These are phyloP conservation scores for Aureobasidium zeae DNA, from an alignment of 2,329 filamentous ascomycete species.

Conservation along the genomic window DNA sequence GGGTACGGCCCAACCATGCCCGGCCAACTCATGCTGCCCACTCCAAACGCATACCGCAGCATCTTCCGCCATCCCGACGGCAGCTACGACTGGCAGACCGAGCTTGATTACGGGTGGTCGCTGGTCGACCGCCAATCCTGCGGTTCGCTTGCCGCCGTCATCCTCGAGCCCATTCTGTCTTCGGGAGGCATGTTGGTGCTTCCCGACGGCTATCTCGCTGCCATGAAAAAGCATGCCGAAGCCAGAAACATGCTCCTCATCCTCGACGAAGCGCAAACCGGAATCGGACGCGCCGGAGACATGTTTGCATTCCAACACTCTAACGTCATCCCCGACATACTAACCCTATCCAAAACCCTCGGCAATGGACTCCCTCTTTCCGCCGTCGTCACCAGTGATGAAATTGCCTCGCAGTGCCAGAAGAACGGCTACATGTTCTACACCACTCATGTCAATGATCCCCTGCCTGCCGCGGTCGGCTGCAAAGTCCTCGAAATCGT, in stretches of 20 bases:
- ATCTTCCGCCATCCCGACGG: constrained; percentile 51
- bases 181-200: constrained; percentile 53
- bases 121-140: constrained; percentile 51
- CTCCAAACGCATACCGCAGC: constrained; percentile 53
- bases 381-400: constrained; percentile 23
- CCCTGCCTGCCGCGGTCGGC: constrained; percentile 25
- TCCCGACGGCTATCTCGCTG: constrained; percentile 49
- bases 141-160: constrained; percentile 54
- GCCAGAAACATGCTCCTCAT: constrained; percentile 50
- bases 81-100: constrained; percentile 55
- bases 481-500: constrained; percentile 28
- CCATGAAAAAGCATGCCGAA: constrained; percentile 46
- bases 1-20: constrained; percentile 42
- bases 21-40: constrained; percentile 49
- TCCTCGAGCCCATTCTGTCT: constrained; percentile 52
- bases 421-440: constrained; percentile 24
- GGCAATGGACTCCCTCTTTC: constrained; percentile 26
- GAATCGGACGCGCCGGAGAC: constrained; percentile 45
- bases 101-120: constrained; percentile 53
- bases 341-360: constrained; percentile 25
- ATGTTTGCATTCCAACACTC: constrained; percentile 53
- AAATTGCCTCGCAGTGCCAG: constrained; percentile 20
- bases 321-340: constrained; percentile 40
- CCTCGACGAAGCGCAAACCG: constrained; percentile 53
- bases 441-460: constrained; percentile 28